Base-by-base conservation (phyloP, 2,329 filamentous ascomycete genomes). In the Herpotrichia juniperi region DNA sequence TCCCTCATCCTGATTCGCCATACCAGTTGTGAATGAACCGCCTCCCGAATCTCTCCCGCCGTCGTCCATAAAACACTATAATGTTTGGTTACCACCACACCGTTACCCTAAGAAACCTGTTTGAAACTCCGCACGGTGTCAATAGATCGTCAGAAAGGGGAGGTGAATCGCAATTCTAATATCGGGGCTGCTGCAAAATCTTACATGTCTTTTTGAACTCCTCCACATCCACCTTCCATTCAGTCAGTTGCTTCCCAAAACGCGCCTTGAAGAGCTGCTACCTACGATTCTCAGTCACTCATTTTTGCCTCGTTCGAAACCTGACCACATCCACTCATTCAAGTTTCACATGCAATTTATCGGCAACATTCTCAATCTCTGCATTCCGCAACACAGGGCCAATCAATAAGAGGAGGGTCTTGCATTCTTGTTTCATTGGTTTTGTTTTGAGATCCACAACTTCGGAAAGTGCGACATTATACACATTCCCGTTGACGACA, bases 201-300 rank as follows among this genome's bases (percentile, higher is more conserved):
- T 24, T 44, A 8, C 37, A 10, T n/a, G 19, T 25, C 37, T 11
- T 12, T 37, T 14, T 8, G 7, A 19, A 6, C 34, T 6, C 32
- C 9, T 35, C 32, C 32, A 6, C n/a, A 11, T 9, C 31, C 31
- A 11, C 31, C 31, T 34, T 22, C 17, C 22, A 32, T 46, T 43
- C 16, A 14, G 4, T 46, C 43, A n/a, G n/a, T n/a, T 34, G 9
- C 31, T 34, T 10, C 31, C 26, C 34, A 12, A 22, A 42, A 50
- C 44, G 56, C 53, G 53, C 53, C 53, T 53, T 56, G 56, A 56
- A 42, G 42, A 30, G 53, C 50, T 52, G 53, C 52, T 42, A 17
- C 35, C 24, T 43, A 26, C 42, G n/a, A 25, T 31, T 21, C 25
- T 21, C 22, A 28, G 25, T 17, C 37, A 50, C 42, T 51, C 48